Evolutionary conservation across 257 asterid species (phyloP).

Genomic region (Primulina tabacum): DNA sequence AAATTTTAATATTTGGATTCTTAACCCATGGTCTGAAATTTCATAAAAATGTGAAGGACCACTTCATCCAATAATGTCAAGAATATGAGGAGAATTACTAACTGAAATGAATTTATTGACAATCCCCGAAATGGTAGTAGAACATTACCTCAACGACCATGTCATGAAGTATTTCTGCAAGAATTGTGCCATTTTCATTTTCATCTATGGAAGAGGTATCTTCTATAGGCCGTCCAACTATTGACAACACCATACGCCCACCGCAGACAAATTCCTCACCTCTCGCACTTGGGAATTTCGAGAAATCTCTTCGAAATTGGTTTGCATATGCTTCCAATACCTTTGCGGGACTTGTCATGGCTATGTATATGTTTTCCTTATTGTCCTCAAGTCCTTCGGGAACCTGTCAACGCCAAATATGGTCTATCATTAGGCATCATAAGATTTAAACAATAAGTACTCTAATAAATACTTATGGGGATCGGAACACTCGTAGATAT

Average conservation of each 20-base stretch:
- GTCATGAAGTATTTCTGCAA: conserved; percentile 28
- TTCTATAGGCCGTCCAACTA: conserved; percentile 26
- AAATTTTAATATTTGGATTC: too few relatives aligned
- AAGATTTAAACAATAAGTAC: too few relatives aligned
- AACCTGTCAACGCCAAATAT: conserved; percentile 9
- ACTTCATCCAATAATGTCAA: too few relatives aligned
- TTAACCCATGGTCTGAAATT: too few relatives aligned
- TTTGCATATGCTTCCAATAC: conserved; percentile 29
- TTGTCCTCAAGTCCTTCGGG: conserved; percentile 34
- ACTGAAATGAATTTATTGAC: too few relatives aligned
- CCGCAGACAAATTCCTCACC: conserved; percentile 31
- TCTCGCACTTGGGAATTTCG: conserved; percentile 27
- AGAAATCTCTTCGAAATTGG: conserved; percentile 34
- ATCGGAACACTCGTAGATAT: too few relatives aligned
- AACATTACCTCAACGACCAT: conserved; percentile 27
- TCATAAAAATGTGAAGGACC: too few relatives aligned
- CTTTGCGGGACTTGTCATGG: conserved; percentile 29
- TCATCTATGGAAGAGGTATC: conserved; percentile 26
- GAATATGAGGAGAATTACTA: too few relatives aligned
- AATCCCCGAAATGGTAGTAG: too few relatives aligned
- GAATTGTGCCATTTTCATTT: not conserved
- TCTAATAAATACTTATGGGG: too few relatives aligned
- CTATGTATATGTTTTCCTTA: conserved; percentile 27
- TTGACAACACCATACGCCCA: conserved; percentile 35
- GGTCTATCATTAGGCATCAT: too few relatives aligned